A percentile compares a stretch with the other conserved stretches of the same genome.
phyloP scores from a whole-genome alignment of 2,329 filamentous ascomycete genomes.

The Paraphaeosphaeria sporulosa region DNA sequence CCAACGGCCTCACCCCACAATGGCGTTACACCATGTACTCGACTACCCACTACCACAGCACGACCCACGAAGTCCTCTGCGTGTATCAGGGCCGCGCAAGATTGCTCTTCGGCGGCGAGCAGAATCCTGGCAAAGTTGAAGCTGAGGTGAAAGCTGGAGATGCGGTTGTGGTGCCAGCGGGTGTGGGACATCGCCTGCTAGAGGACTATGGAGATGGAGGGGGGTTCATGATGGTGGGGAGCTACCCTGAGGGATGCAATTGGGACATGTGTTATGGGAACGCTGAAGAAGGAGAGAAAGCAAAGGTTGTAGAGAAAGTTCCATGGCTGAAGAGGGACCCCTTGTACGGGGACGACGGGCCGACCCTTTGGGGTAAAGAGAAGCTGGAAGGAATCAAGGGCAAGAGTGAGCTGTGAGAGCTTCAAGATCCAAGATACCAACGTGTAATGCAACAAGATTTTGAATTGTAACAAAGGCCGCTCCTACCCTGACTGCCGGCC shows the following conservation, averaged over 20 bases:
- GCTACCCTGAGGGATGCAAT: slow-evolving; percentile 63
- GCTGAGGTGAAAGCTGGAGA: slow-evolving; percentile 64
- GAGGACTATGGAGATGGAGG: slow-evolving; percentile 58
- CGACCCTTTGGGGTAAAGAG: slow-evolving; percentile 32
- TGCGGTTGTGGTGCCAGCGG: slow-evolving; percentile 69
- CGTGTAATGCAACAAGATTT: too few species aligned
- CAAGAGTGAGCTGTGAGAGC: slow-evolving; percentile 12
- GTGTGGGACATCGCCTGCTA: slow-evolving; percentile 68
- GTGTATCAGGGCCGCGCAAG: slow-evolving; percentile 65
- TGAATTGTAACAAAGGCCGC: background rate
- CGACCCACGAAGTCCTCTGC: slow-evolving; percentile 70
- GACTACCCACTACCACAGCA: slow-evolving; percentile 71
- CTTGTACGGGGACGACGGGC: slow-evolving; percentile 48
- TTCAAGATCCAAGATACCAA: background rate
- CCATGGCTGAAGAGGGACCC: slow-evolving; percentile 68
- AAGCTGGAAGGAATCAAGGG: slow-evolving; percentile 22
- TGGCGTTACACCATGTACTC: slow-evolving; percentile 74
- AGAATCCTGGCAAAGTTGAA: slow-evolving; percentile 61
- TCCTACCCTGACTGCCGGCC: background rate
- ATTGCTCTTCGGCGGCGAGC: slow-evolving; percentile 72
- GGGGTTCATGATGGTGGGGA: slow-evolving; percentile 71
- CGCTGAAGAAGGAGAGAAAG: slow-evolving; percentile 62
- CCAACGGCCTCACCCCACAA: slow-evolving; percentile 63
- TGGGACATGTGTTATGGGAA: slow-evolving; percentile 76
- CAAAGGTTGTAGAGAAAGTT: slow-evolving; percentile 58